phyloP scores from a whole-genome alignment of 1,284 basidiomycete genomes.

The Moesziomyces globuligerus region DNA sequence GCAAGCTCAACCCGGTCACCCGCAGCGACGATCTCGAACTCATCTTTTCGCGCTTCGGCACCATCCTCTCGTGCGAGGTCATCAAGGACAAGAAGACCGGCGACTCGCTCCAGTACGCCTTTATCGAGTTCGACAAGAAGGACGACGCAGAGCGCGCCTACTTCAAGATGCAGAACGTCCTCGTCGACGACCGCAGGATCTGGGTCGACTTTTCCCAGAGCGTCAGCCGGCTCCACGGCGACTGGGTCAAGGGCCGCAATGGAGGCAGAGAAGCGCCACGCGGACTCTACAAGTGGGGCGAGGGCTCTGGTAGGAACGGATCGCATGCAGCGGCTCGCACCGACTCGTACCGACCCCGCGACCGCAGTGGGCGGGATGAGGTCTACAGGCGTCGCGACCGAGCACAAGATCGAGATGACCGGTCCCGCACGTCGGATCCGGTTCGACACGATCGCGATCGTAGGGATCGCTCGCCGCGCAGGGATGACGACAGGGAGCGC shows the following conservation, averaged over 20 bases:
- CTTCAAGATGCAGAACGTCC: slow-evolving; percentile 99
- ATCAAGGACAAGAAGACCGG: slow-evolving; percentile 95
- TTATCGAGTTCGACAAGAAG: slow-evolving; percentile 95
- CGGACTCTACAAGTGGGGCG: slow-evolving; percentile 30
- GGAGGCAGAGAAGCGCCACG: slow-evolving; percentile 55
- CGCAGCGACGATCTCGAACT: slow-evolving; percentile 94
- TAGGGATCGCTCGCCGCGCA: background rate
- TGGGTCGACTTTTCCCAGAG: slow-evolving; percentile 92
- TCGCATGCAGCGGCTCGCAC: background rate
- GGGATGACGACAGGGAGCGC: slow-evolving; percentile 5
- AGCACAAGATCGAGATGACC: slow-evolving; percentile 34
- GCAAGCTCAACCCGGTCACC: slow-evolving; percentile 96
- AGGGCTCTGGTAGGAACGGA: background rate
- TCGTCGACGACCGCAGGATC: slow-evolving; percentile 97
- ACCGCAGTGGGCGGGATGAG: slow-evolving; percentile 5
- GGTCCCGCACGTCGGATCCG: no score
- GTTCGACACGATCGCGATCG: slow-evolving; percentile 20
- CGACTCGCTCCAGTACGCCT: slow-evolving; percentile 96
- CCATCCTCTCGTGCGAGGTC: slow-evolving; percentile 95
- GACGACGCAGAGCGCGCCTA: slow-evolving; percentile 95
- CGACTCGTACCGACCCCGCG: slow-evolving; percentile 17
- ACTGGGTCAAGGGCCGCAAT: slow-evolving; percentile 67
- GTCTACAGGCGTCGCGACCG: slow-evolving; percentile 44
- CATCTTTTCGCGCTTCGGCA: slow-evolving; percentile 94
- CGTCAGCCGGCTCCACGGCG: slow-evolving; percentile 74